Percentiles rank a stretch among this genome's conserved stretches.
phyloP scores from a whole-genome alignment of 2,329 filamentous ascomycete genomes.

The Phialophora tarda region DNA sequence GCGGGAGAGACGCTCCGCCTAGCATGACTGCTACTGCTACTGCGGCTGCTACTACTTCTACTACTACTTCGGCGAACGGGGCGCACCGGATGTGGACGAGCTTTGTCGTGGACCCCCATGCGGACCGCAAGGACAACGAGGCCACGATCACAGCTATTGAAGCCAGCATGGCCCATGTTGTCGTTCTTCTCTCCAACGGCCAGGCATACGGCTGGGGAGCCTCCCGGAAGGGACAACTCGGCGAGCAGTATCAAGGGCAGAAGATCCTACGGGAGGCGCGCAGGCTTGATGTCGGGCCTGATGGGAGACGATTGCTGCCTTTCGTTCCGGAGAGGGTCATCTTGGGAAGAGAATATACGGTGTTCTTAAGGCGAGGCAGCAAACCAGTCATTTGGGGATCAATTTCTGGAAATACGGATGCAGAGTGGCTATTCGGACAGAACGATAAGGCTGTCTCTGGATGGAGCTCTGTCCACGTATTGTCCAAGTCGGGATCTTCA shows the following conservation, averaged over 20 bases:
- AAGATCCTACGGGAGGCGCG: constrained; percentile 64
- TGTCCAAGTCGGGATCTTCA: constrained; percentile 48
- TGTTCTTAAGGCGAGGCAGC: constrained; percentile 60
- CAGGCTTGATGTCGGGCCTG: constrained; percentile 60
- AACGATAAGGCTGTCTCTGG: constrained; percentile 20
- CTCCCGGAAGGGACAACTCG: constrained; percentile 83
- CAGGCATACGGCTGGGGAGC: constrained; percentile 88
- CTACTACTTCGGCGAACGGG: not conserved
- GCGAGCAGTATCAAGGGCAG: constrained; percentile 56
- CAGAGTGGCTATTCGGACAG: not conserved
- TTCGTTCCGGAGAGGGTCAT: constrained; percentile 72
- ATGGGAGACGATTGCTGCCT: constrained; percentile 40
- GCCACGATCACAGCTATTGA: constrained; percentile 50
- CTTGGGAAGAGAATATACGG: constrained; percentile 87
- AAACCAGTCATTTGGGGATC: constrained; percentile 27
- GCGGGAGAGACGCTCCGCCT: constrained; percentile 18
- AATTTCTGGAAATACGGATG: constrained; percentile 10
- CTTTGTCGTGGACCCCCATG: constrained; percentile 35
- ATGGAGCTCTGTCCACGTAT: constrained; percentile 47
- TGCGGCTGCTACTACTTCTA: not conserved
- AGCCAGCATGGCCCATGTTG: constrained; percentile 77
- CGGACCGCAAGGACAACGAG: constrained; percentile 5
- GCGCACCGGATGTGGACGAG: not conserved
- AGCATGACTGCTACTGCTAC: not conserved
- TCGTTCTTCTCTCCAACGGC: constrained; percentile 75